Evolutionary conservation across 2,329 filamentous ascomycete species (phyloP), one percentile per base, ranked within the genome.

Genomic region (Alternaria panax): DNA sequence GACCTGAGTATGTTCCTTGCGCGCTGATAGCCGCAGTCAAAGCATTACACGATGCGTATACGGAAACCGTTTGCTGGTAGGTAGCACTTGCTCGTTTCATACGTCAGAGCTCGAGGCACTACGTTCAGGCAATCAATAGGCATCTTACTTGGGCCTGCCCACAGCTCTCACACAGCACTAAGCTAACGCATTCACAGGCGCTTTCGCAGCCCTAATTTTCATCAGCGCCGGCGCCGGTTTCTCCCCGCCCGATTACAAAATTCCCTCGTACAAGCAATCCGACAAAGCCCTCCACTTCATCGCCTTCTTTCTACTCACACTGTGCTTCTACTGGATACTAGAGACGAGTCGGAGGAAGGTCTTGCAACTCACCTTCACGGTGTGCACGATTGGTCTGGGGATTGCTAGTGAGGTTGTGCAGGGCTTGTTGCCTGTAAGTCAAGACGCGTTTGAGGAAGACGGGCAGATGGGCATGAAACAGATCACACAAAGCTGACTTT

Each of bases 271-370:
- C 76, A 93, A 96, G 60, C 81, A 84, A 60, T 82, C 79, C 82
- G 93, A 97, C 85, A 98, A 99, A 80, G 82, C 91, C 72, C 85
- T 98, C 27, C 95, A 98, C 80, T 85, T 91, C 70, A 63, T 93
- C 59, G 93, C 91, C 71, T 98, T 99, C 83, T 97, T 98, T 84
- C 76, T 92, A 67, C 86, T 99, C 53, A 97, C 94, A 16, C 80
- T 91, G 42, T 75, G 86, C 68, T 98, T 98, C 85, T 99, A 99
- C 87, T 99, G 95, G 93, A 91, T 97, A 75, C 81, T 97, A 70
- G 95, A 99, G 78, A 96, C 93, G 52, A 90, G 89, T 64, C 91
- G 95, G 63, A 89, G 94, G 51, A 91, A 94, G 68, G 90, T 88
- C 20, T 83, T 97, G 48, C 90, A 99, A 79, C 81, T 97, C 65